These are phyloP conservation scores for Chamaecyparis obtusa DNA, from an alignment of 75 land plant genomes.

Conservation along the genomic window DNA sequence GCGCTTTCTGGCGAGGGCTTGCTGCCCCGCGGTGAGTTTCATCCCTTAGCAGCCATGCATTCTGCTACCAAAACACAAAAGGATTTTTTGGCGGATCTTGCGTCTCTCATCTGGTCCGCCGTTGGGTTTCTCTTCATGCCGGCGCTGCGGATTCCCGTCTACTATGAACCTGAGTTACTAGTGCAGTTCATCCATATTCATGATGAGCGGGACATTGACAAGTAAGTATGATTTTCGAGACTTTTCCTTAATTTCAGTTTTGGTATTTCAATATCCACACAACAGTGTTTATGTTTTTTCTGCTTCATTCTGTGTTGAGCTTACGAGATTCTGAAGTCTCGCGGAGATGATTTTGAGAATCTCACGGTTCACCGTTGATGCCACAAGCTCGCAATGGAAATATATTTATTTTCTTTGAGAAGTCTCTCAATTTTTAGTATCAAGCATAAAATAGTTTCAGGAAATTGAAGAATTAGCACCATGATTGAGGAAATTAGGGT, in stretches of 20 bases:
- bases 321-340: too few relatives aligned
- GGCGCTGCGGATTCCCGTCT: slow-evolving; percentile 81
- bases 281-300: not conserved
- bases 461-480: not conserved
- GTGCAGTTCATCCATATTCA: slow-evolving; percentile 77
- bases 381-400: not conserved
- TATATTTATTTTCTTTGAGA: not conserved
- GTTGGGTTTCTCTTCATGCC: slow-evolving; percentile 74
- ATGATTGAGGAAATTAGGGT: not conserved
- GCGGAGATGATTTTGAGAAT: too few relatives aligned
- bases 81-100: slow-evolving; percentile 76
- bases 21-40: slow-evolving; percentile 77
- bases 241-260: too few relatives aligned
- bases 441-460: not conserved
- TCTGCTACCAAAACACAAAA: slow-evolving; percentile 59
- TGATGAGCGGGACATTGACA: slow-evolving; percentile 34
- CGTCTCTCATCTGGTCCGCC: slow-evolving; percentile 83
- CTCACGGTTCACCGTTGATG: too few relatives aligned
- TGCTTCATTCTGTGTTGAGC: too few relatives aligned
- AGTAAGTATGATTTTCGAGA: not conserved
- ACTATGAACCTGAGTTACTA: slow-evolving; percentile 48
- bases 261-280: not conserved
- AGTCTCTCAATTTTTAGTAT: not conserved
- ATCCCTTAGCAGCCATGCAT: slow-evolving; percentile 72
- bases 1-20: slow-evolving; percentile 90